These are phyloP conservation scores for Cucurbita pepo DNA, from an alignment of 306 rosid genomes.

Conservation along the genomic window DNA sequence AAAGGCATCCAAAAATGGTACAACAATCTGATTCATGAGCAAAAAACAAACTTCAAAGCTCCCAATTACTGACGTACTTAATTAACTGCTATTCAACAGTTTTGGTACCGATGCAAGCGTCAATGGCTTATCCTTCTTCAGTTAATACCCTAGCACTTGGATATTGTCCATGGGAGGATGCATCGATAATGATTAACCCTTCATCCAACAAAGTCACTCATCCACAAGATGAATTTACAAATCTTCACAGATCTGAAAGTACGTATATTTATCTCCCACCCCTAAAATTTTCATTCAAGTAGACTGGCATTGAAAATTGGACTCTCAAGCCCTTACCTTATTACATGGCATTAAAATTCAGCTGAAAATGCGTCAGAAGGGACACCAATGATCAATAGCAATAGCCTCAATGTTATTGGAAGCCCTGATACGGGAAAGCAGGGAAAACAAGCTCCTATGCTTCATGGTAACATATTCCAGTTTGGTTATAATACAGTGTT, in stretches of 20 bases:
- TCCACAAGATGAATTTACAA: conserved; percentile 39
- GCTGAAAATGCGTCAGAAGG: conserved; percentile 70
- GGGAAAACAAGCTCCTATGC: conserved; percentile 36
- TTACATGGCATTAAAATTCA: conserved; percentile 42
- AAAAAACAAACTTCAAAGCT: conserved; percentile 8
- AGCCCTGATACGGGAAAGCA: conserved; percentile 33
- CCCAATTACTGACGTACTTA: conserved; percentile 1
- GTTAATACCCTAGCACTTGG: conserved; percentile 32
- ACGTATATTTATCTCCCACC: conserved; percentile 14
- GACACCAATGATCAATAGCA: conserved; percentile 25
- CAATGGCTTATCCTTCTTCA: conserved; percentile 52
- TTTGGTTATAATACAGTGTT: background rate
- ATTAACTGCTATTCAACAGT: conserved; percentile 30
- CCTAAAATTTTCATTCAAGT: background rate
- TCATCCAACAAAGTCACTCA: conserved; percentile 19
- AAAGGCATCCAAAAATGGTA: conserved; percentile 81
- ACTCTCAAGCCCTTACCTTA: conserved; percentile 36
- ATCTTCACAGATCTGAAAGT: conserved; percentile 43
- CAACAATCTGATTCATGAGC: conserved; percentile 6
- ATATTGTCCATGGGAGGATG: conserved; percentile 60
- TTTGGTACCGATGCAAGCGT: conserved; percentile 58
- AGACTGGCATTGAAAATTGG: conserved; percentile 15
- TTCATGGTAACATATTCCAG: conserved; percentile 38
- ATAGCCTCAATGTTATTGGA: conserved; percentile 30
- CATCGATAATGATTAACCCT: conserved; percentile 32